Evolutionary conservation across 1,284 basidiomycete species (phyloP), one percentile per base, ranked within the genome.

Genomic region (Coniferiporia sulphurascens): DNA sequence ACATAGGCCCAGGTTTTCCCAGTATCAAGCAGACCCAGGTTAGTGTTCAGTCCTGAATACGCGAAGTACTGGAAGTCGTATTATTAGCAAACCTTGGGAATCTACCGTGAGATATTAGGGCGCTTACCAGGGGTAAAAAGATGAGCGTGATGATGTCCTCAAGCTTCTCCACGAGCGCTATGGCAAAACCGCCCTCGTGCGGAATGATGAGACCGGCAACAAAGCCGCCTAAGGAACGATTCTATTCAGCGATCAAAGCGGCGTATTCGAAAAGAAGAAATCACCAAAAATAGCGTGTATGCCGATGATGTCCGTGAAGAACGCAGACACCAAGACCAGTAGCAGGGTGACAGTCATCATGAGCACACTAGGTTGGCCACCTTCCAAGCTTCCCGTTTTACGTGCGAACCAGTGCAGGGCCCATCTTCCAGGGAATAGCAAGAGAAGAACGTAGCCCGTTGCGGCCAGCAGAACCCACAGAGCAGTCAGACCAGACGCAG

Each of bases 301-400:
- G 66, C 92, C 89, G 62, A 93, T 90, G 65, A 94, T 86, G 71
- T 94, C 92, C 9, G 94, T 95, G 74, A 89, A 87, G 75, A 94
- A 95, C 0, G 91, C 89, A 15, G 86, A 87, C 49, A 81, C 72
- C 64, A 95, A 84, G 3, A 93, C 85, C 45, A 94, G 73, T 22
- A 94, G 68, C n/a, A 95, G 71, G 0, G 89, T 86, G 61, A 89
- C 73, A 10, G 85, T 84, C 86, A 92, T 92, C 83, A 94, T 86
- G 41, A 83, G 71, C 3, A 87, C 76, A 0, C 86, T 91, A 0
- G 93, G 93, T 67, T 83, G 67, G 17, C 87, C 83, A 65, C 78
- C 84, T 63, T 91, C 88, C 59, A 93, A 73, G 67, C 86, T 86
- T 1, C 92, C 91, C 0, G 87, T 89, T 55, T 84, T 79, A 53